Percentiles rank a stretch among this genome's conserved stretches.
These are phyloP conservation scores for Colletotrichum sublineola DNA, from an alignment of 2,329 filamentous ascomycete genomes.

Conservation along the genomic window DNA sequence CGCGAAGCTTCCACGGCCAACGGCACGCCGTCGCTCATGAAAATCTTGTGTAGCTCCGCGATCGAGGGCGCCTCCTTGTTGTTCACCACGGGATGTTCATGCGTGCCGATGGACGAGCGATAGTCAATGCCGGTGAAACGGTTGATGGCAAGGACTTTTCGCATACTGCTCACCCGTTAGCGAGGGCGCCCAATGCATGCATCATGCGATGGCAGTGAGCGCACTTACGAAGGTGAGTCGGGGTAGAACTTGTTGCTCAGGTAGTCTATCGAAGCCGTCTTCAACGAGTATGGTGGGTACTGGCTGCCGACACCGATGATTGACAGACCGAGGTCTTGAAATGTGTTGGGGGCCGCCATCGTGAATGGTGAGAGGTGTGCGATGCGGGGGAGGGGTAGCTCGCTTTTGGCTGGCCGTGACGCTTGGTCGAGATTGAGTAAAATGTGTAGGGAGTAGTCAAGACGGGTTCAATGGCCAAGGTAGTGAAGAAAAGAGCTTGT, in stretches of 20 bases:
- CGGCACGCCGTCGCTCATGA: conserved; percentile 69
- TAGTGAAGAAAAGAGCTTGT: conserved; percentile 8
- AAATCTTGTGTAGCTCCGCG: conserved; percentile 66
- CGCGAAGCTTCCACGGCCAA: conserved; percentile 67
- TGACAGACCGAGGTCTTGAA: conserved; percentile 69
- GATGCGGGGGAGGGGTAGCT: conserved; percentile 37
- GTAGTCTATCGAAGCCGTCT: conserved; percentile 63
- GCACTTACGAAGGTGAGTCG: conserved; percentile 68
- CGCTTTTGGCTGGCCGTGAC: background rate
- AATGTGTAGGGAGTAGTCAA: too few relatives aligned
- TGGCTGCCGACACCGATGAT: conserved; percentile 71
- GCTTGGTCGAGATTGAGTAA: background rate
- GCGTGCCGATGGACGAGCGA: conserved; percentile 72
- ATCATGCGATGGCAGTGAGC: conserved; percentile 55
- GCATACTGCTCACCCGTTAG: conserved; percentile 61
- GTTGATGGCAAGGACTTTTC: conserved; percentile 74
- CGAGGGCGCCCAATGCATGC: conserved; percentile 60
- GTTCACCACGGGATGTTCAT: conserved; percentile 73
- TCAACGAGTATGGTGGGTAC: conserved; percentile 70
- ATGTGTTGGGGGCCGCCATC: conserved; percentile 59
- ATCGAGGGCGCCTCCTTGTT: conserved; percentile 66
- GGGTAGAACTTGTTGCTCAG: conserved; percentile 71
- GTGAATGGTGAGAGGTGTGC: background rate
- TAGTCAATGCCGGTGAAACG: conserved; percentile 74
- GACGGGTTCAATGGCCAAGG: conserved; percentile 4